Evolutionary conservation across 345 rosid species (phyloP), one percentile per base, ranked within the genome.

Genomic region (Acer negundo): DNA sequence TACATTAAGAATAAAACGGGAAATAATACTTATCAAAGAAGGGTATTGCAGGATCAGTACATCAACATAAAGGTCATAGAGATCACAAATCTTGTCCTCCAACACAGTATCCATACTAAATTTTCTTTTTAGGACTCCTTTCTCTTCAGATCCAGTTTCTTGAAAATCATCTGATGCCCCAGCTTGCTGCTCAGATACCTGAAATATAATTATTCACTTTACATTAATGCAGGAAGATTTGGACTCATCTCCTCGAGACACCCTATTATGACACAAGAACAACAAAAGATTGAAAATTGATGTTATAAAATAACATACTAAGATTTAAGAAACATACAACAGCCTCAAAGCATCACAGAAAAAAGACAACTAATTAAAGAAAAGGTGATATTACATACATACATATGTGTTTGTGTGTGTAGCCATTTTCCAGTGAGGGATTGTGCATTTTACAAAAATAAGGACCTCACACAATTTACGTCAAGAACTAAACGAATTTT

Each of bases 21-120:
- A 73, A 3, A 73, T 19, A 26, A 26, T 8, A 22, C 20, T 10
- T 56, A 8, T 74, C 19, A 42, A 77, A 67, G 64, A 64, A 70
- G 56, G 69, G 66, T 49, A 69, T 49, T 28, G 67, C 62, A 42
- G 74, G 82, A 73, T 74, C 31, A 75, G 79, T 87, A 95, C 99
- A 82, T 95, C 95, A 84, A 92, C 88, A 84, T 82, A 95, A 78
- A 89, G 93, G 81, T 94, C 99, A 84, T 95, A 95, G 73, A 93
- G 97, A 79, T 92, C 99, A 85, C 98, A 95, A 78, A 95, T 82
- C 85, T 86, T 95, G 75, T 91, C 97, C 86, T 95, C 99, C 87
- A 94, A 63, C 46, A 71, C 80, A 19, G 85, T 62, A 74, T 94
- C 94, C 97, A 95, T 88, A 81, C 84, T 84, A 77, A 83, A 82